A percentile compares a stretch with the other conserved stretches of the same genome.
These are phyloP conservation scores for Neltuma alba DNA, from an alignment of 306 rosid species.

Conservation along the genomic window DNA sequence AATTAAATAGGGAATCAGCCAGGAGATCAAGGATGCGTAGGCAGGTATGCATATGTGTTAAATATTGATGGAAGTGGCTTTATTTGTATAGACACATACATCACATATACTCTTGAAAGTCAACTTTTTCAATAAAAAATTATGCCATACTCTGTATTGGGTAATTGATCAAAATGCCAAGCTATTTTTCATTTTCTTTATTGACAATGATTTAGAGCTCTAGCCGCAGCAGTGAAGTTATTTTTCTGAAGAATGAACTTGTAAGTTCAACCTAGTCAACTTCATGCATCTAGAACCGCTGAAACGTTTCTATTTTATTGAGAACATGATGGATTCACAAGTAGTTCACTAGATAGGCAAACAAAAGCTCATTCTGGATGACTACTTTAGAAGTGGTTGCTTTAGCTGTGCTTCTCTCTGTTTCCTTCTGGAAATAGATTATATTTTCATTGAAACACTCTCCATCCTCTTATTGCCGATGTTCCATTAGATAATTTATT, in stretches of 20 bases:
- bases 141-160: conserved; percentile 4
- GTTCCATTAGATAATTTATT: background rate
- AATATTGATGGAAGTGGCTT: conserved; percentile 9
- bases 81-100: background rate
- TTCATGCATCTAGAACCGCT: conserved; percentile 4
- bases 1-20: conserved; percentile 66
- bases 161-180: conserved; percentile 10
- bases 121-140: background rate
- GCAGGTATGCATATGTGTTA: conserved; percentile 45
- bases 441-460: background rate
- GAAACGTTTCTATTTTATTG: background rate
- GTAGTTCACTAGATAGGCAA: conserved; percentile 2
- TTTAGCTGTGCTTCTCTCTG: conserved; percentile 23
- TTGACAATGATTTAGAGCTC: conserved; percentile 14
- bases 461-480: conserved; percentile 13
- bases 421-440: conserved; percentile 7
- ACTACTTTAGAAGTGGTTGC: background rate
- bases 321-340: conserved; percentile 21
- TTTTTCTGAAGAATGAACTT: background rate
- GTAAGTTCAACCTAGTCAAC: background rate
- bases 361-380: conserved; percentile 11
- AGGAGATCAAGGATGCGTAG: conserved; percentile 60
- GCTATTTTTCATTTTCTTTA: conserved; percentile 1
- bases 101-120: background rate
- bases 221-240: background rate